Base-by-base conservation (phyloP, 805 yeast genomes). In the Pichia scutulata region DNA sequence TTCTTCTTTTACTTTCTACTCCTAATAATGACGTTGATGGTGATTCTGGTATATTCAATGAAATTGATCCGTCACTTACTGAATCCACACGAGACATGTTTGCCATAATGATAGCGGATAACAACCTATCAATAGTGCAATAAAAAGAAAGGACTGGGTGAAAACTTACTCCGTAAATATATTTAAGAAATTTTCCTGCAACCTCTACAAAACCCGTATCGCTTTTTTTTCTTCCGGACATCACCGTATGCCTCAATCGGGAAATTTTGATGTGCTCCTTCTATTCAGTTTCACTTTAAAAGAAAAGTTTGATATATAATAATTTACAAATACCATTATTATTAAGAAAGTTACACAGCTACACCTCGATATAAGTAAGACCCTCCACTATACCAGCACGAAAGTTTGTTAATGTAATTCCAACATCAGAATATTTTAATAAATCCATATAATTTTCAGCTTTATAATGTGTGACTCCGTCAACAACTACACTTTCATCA, bases 381-480 rank as follows among this genome's bases (percentile, higher is more conserved):
- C 85, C 74, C 51, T 78, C 75, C 2, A 89, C 84, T 56, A 89
- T 64, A 0, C 97, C 97, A 45, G 79, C 77, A 16, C 73, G 80
- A 52, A 68, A 59, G 58, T 87, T 89, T 28, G 88, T 76, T 71
- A 81, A 82, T 3, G 82, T 75, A 22, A 82, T 75, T 63, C 78
- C 77, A 22, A 71, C 66, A 1, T 96, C 95, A 0, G 86, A 70
- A 60, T 79, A 88, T 55, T 78, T 77, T 37, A 84, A 59, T 40
- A 89, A 61, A 60, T 89, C 96, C 51, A 78, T 82, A 55, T 74
- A 80, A 1, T 93, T 89, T 1, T 95, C 89, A 4, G 87, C 64
- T 51, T 73, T 75, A 43, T 44, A 25, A 48, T 55, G 53, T 4
- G 16, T 8, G 14, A 56, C 62, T 1, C 74, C 79, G 45, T 69